Evolutionary conservation across 2,329 filamentous ascomycete genomes (phyloP).

Genomic region (Pseudogymnoascus destructans): DNA sequence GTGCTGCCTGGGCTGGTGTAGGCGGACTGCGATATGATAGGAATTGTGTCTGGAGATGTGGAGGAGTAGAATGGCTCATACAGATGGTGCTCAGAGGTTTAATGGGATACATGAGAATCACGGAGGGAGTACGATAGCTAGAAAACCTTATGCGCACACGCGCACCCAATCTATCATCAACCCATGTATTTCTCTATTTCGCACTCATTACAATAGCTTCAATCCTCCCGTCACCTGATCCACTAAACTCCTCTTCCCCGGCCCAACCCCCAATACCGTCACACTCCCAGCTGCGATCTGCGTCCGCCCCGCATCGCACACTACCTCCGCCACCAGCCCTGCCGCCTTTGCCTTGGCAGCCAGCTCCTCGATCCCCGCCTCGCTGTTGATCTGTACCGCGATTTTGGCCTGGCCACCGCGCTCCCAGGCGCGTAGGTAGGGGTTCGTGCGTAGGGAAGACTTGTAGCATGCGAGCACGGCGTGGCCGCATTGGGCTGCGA

Average conservation of each 20-base stretch:
- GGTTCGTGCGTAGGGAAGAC: slow-evolving; percentile 46
- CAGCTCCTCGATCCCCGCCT: slow-evolving; percentile 64
- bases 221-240: slow-evolving; percentile 75
- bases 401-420: slow-evolving; percentile 80
- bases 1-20: slow-evolving; percentile 42
- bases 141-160: not conserved
- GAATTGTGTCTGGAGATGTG: not conserved
- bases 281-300: slow-evolving; percentile 90
- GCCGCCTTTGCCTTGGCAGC: slow-evolving; percentile 70
- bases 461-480: slow-evolving; percentile 99
- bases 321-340: slow-evolving; percentile 77
- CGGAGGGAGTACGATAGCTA: not conserved
- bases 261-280: slow-evolving; percentile 77
- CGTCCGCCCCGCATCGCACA: slow-evolving; percentile 90
- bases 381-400: slow-evolving; percentile 74
- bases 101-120: not conserved
- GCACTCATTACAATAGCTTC: slow-evolving; percentile 54
- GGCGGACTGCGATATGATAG: not conserved
- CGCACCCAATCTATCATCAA: not conserved
- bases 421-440: slow-evolving; percentile 75
- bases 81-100: not conserved
- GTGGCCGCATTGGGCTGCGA: slow-evolving; percentile 87
- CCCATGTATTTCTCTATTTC: slow-evolving; percentile 15
- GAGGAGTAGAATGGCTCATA: not conserved
- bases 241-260: slow-evolving; percentile 73